A percentile compares a stretch with the other conserved stretches of the same genome.
Evolutionary conservation across 495 filamentous ascomycete species (phyloP).

Genomic region (Daldinia decipiens): DNA sequence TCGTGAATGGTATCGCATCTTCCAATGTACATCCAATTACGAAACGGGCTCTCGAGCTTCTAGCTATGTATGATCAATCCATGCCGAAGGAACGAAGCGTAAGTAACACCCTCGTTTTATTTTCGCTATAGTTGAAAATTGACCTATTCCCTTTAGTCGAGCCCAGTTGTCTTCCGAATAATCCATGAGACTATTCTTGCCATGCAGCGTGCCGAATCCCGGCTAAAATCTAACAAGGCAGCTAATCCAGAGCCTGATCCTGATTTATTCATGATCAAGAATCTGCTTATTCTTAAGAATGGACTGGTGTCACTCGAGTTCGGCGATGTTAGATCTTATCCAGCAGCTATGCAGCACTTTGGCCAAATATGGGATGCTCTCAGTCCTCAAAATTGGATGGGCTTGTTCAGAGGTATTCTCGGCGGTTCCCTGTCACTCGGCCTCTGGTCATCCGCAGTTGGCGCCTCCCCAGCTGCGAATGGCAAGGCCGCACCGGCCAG

Average conservation of each 20-base stretch:
- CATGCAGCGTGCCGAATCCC: slow-evolving; percentile 64
- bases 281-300: slow-evolving; percentile 89
- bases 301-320: slow-evolving; percentile 94
- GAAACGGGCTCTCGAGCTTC: slow-evolving; percentile 81
- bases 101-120: slow-evolving; percentile 47
- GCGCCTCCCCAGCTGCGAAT: slow-evolving; percentile 31
- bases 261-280: slow-evolving; percentile 89
- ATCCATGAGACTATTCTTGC: slow-evolving; percentile 58
- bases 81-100: slow-evolving; percentile 77
- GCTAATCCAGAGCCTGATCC: slow-evolving; percentile 68
- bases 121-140: slow-evolving; percentile 46
- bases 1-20: slow-evolving; percentile 63
- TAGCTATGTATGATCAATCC: slow-evolving; percentile 80
- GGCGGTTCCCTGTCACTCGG: slow-evolving; percentile 50
- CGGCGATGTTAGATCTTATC: slow-evolving; percentile 78
- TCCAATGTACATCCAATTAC: slow-evolving; percentile 68
- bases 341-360: slow-evolving; percentile 70
- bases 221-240: slow-evolving; percentile 52
- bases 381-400: slow-evolving; percentile 56
- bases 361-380: slow-evolving; percentile 81
- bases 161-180: slow-evolving; percentile 59
- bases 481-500: slow-evolving; percentile 21
- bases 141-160: slow-evolving; percentile 54
- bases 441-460: slow-evolving; percentile 48
- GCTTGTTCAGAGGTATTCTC: slow-evolving; percentile 53